These are phyloP conservation scores for Trypanosomatidae sp. DNA, from an alignment of 208 protist species.

Conservation along the genomic window DNA sequence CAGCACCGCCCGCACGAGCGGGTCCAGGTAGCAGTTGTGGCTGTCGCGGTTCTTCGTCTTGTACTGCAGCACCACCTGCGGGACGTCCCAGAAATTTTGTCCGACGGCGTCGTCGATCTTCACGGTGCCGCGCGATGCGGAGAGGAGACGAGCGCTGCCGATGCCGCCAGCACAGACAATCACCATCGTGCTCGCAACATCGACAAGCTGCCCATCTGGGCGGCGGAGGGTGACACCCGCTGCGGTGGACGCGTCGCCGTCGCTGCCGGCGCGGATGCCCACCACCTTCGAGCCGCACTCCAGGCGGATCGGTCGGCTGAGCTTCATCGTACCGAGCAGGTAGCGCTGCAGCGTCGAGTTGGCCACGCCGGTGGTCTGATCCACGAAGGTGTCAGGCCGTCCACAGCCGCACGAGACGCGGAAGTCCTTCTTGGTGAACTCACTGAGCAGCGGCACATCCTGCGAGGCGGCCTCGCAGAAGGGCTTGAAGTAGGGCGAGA, in stretches of 20 bases:
- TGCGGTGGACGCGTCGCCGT: conserved; percentile 24
- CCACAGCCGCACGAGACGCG: conserved; percentile 50
- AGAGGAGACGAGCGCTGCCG: conserved; percentile 56
- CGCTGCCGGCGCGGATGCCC: conserved; percentile 38
- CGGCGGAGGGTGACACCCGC: conserved; percentile 52
- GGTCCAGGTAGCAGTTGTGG: conserved; percentile 77
- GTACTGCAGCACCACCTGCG: conserved; percentile 83
- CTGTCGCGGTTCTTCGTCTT: conserved; percentile 51
- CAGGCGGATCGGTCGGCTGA: conserved; percentile 65
- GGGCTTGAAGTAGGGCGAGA: conserved; percentile 68
- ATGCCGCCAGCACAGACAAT: conserved; percentile 65
- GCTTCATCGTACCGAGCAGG: conserved; percentile 60
- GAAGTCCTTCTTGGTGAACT: conserved; percentile 69
- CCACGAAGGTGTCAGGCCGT: conserved; percentile 58
- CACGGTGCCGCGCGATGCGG: conserved; percentile 47
- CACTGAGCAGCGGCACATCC: conserved; percentile 64
- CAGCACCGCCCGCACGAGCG: conserved; percentile 48
- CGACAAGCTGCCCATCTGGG: conserved; percentile 42
- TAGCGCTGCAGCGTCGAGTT: conserved; percentile 78
- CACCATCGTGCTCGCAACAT: conserved; percentile 50
- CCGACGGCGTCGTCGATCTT: conserved; percentile 39
- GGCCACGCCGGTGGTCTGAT: conserved; percentile 47
- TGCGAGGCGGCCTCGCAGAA: conserved; percentile 79
- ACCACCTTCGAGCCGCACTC: conserved; percentile 57
- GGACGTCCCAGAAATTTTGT: conserved; percentile 74